A percentile compares a stretch with the other conserved stretches of the same genome.
phyloP scores from a whole-genome alignment of 2,329 filamentous ascomycete genomes.

The Stagonosporopsis tanaceti region DNA sequence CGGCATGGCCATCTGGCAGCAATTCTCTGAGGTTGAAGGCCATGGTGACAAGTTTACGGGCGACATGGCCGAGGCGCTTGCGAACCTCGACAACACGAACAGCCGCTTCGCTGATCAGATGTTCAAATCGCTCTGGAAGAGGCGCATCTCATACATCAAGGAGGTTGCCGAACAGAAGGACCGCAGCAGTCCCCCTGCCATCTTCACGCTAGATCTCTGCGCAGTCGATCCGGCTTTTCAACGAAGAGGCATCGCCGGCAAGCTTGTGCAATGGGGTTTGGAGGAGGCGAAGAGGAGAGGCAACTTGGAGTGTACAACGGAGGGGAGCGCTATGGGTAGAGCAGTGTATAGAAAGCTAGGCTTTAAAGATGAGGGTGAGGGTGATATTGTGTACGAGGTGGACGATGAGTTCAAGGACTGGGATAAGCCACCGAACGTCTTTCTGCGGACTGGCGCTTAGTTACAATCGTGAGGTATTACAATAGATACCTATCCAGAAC shows the following conservation, averaged over 20 bases:
- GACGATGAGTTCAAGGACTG: conserved; percentile 45
- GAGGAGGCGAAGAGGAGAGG: conserved; percentile 46
- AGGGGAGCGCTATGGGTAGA: conserved; percentile 48
- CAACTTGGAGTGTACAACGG: conserved; percentile 47
- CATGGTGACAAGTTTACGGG: conserved; percentile 52
- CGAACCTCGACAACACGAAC: conserved; percentile 54
- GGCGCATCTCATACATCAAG: conserved; percentile 46
- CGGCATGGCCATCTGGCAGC: conserved; percentile 65
- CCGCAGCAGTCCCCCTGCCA: conserved; percentile 51
- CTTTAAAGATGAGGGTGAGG: conserved; percentile 42
- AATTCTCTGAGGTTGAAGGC: conserved; percentile 60
- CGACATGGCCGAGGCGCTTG: conserved; percentile 34
- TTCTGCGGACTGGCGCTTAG: conserved; percentile 41
- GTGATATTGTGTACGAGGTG: conserved; percentile 41
- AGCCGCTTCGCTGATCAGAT: conserved; percentile 58
- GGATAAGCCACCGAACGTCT: conserved; percentile 46
- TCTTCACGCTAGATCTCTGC: conserved; percentile 56
- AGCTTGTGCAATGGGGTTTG: conserved; percentile 45
- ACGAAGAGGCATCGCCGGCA: conserved; percentile 50
- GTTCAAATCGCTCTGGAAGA: conserved; percentile 54
- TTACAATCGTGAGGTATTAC: neutral
- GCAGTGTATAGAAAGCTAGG: conserved; percentile 43
- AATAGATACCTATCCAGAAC: neutral
- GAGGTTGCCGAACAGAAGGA: conserved; percentile 46
- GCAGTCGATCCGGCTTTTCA: conserved; percentile 64